Conservation (phyloP, 768 basidiomycete genomes). For the Calocera cornea region DNA sequence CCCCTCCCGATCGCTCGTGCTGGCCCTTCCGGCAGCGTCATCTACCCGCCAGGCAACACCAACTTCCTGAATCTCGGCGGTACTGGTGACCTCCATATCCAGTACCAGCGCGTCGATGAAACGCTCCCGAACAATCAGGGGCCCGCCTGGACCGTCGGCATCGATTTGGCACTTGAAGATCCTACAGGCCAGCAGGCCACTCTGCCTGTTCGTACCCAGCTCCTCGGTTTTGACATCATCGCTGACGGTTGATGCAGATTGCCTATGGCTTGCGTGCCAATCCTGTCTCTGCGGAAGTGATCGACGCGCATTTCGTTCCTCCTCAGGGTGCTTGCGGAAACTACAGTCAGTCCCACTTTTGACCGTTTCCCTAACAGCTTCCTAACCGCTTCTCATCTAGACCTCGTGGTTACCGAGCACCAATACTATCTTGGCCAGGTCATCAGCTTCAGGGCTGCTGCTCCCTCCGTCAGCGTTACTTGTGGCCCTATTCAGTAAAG, state of each 20-base stretch:
- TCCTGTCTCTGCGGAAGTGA: not conserved
- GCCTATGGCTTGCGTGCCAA: not conserved
- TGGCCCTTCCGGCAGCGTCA: not conserved
- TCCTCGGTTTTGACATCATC: not conserved
- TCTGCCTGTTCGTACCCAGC: not conserved
- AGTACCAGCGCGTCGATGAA: not conserved
- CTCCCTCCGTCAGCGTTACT: not conserved
- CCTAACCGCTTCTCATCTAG: not conserved
- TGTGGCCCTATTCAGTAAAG: not conserved
- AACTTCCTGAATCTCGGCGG: not conserved
- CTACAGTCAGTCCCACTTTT: not conserved
- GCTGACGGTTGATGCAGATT: not conserved
- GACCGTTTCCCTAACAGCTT: not conserved
- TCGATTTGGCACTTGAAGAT: not conserved
- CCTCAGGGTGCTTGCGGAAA: not conserved
- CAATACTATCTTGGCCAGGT: not conserved
- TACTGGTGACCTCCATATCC: not conserved
- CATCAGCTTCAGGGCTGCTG: conserved; percentile 5
- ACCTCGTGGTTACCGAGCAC: not conserved
- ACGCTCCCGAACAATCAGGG: not conserved
- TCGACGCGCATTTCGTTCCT: conserved; percentile 1
- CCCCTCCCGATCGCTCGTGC: not conserved
- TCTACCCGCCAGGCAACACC: not conserved
- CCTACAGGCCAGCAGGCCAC: not conserved
- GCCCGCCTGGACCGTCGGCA: not conserved